A percentile compares a stretch with the other conserved stretches of the same genome.
Conservation (phyloP, 75 land plant species). For the Adiantum capillusveneris region DNA sequence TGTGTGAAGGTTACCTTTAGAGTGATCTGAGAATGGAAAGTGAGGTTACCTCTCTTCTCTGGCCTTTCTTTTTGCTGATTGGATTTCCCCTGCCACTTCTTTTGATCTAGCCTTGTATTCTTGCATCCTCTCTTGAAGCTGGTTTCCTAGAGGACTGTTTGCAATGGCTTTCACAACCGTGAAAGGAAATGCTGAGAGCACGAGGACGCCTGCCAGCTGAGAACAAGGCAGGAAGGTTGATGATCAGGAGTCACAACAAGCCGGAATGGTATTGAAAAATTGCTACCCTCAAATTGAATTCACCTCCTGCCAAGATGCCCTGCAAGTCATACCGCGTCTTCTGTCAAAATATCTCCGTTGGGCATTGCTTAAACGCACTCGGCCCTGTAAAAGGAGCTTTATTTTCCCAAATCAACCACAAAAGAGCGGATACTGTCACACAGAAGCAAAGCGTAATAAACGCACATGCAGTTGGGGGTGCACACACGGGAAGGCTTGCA, state of each 20-base stretch:
- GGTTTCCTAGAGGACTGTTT: constrained; percentile 69
- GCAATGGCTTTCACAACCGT: constrained; percentile 89
- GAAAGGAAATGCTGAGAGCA: constrained; percentile 92
- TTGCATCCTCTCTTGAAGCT: constrained; percentile 56
- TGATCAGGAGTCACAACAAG: background rate
- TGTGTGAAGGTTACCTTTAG: background rate
- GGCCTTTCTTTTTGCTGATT: constrained; percentile 42
- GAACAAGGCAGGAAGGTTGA: background rate
- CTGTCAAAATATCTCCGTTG: too few relatives aligned
- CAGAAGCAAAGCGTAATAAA: too few relatives aligned
- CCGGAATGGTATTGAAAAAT: background rate
- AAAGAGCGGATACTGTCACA: too few relatives aligned
- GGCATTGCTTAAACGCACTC: too few relatives aligned
- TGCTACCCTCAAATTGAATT: background rate
- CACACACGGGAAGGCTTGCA: too few relatives aligned
- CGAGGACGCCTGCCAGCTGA: constrained; percentile 79
- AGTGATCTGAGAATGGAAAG: background rate
- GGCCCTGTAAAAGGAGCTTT: too few relatives aligned
- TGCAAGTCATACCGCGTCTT: too few relatives aligned
- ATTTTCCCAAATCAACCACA: too few relatives aligned
- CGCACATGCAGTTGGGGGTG: too few relatives aligned
- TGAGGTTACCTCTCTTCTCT: constrained; percentile 47
- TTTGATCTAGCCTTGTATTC: constrained; percentile 50
- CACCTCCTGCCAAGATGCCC: constrained; percentile 75
- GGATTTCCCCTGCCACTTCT: constrained; percentile 30